Percentiles rank a stretch among this genome's conserved stretches.
Evolutionary conservation across 148 eudicot species (phyloP).

Genomic region (Rhododendron kiyosumense): DNA sequence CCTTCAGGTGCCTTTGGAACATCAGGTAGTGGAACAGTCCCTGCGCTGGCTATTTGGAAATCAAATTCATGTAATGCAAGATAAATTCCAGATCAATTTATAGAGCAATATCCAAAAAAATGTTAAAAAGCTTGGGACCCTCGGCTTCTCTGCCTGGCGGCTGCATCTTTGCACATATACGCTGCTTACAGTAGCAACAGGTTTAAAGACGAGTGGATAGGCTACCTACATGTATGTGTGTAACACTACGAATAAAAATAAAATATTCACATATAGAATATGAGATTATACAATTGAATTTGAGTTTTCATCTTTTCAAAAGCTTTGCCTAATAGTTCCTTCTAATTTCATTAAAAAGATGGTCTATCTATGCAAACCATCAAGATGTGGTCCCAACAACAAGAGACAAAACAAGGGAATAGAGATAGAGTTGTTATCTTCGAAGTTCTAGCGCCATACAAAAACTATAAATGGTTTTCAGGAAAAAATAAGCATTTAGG

Average conservation of each 20-base stretch:
- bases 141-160: neutral
- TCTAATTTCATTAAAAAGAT: neutral
- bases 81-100: neutral
- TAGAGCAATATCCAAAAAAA: neutral
- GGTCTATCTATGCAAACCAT: neutral
- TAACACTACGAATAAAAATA: neutral
- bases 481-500: neutral
- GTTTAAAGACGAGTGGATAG: neutral
- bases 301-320: neutral
- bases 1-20: constrained; percentile 50
- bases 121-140: neutral
- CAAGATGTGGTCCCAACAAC: neutral
- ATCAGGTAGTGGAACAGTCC: constrained; percentile 23
- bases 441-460: neutral
- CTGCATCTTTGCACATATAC: neutral
- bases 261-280: neutral
- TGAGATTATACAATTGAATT: neutral
- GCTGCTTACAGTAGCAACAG: neutral
- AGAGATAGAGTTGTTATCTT: neutral
- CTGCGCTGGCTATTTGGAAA: constrained; percentile 33
- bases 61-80: neutral
- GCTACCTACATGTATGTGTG: neutral
- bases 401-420: neutral
- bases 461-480: neutral
- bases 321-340: neutral